Evolutionary conservation across 2,329 filamentous ascomycete species (phyloP).

Genomic region (Taxawa tesnikishii): DNA sequence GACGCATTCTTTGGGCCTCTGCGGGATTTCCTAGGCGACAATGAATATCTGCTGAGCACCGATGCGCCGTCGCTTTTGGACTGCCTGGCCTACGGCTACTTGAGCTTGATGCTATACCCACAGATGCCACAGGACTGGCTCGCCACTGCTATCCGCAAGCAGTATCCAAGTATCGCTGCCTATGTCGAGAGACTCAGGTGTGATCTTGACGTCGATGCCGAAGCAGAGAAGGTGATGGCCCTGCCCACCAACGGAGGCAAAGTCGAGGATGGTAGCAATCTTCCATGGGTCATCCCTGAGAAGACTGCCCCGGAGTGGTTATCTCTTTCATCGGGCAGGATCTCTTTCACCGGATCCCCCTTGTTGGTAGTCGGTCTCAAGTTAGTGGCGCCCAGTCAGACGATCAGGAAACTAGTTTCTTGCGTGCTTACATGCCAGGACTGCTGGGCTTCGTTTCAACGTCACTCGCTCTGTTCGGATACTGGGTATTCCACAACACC

Average conservation of each 20-base stretch:
- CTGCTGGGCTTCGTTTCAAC: conserved; percentile 3
- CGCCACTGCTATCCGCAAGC: conserved; percentile 40
- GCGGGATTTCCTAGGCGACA: conserved; percentile 46
- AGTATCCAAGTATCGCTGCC: conserved; percentile 26
- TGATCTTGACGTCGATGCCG: conserved; percentile 10
- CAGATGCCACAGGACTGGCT: conserved; percentile 52
- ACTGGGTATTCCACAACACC: conserved; percentile 6
- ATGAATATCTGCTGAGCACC: conserved; percentile 43
- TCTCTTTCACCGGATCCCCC: conserved; percentile 2
- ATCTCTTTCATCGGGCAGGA: conserved; percentile 2
- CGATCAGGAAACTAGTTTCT: neutral
- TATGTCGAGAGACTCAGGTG: conserved; percentile 21
- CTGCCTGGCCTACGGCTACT: conserved; percentile 68
- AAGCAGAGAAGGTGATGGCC: conserved; percentile 3
- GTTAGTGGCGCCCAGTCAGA: neutral
- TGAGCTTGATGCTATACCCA: conserved; percentile 58
- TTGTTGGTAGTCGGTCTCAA: neutral
- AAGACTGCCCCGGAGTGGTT: neutral
- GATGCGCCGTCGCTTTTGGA: conserved; percentile 53
- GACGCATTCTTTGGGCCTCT: conserved; percentile 61
- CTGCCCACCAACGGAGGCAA: conserved; percentile 1
- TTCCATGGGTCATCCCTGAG: conserved; percentile 4
- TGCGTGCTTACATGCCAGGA: conserved; percentile 4
- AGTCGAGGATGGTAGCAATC: neutral
- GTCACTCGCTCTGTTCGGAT: conserved; percentile 5